Conservation (phyloP, 2,329 filamentous ascomycete genomes). For the Hymenoscyphus linearis region DNA sequence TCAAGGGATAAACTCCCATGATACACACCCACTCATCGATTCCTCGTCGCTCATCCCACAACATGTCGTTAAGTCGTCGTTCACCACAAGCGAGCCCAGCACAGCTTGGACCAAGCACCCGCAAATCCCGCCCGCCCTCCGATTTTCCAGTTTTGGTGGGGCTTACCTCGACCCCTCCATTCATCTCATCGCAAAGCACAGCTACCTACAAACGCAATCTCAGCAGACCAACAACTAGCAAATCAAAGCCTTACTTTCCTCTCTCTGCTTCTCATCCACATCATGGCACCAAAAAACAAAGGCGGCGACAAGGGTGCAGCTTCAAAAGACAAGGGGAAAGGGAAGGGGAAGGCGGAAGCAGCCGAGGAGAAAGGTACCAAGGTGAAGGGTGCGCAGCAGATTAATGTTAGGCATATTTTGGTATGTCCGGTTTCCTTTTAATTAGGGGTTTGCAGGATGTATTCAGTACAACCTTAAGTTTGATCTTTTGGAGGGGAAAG, state of each 20-base stretch:
- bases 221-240: background rate
- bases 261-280: background rate
- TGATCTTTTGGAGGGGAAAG: too few species aligned
- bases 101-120: background rate
- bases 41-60: too few species aligned
- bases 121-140: background rate
- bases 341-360: constrained; percentile 37
- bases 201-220: background rate
- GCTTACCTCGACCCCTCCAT: background rate
- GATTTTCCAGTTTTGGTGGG: background rate
- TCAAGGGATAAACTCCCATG: too few species aligned
- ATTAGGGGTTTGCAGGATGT: too few species aligned
- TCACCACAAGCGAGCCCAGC: background rate
- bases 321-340: constrained; percentile 29
- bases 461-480: too few species aligned
- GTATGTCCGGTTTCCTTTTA: constrained; percentile 16
- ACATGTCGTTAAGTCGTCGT: background rate
- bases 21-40: too few species aligned
- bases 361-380: constrained; percentile 36
- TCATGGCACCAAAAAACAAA: constrained; percentile 30
- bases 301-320: constrained; percentile 25
- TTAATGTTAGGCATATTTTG: constrained; percentile 68
- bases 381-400: constrained; percentile 58
- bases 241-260: background rate
- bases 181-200: background rate